Evolutionary conservation across 805 yeast genomes (phyloP).

Genomic region (Phaffomyces antillensis): DNA sequence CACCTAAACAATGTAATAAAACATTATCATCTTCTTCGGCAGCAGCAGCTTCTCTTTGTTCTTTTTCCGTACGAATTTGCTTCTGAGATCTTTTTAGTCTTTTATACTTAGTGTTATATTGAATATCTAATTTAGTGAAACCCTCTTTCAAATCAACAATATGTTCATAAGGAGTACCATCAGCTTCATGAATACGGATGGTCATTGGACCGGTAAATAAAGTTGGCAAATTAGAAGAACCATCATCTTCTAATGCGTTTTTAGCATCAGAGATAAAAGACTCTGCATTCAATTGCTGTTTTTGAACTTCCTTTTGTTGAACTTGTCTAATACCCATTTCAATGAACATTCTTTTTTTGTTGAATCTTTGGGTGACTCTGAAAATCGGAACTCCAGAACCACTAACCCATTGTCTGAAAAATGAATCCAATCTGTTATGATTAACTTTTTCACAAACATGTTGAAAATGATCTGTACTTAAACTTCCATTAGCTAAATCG

Average conservation of each 20-base stretch:
- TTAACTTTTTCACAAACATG: conserved; percentile 94
- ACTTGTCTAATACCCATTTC: conserved; percentile 93
- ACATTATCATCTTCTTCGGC: conserved; percentile 30
- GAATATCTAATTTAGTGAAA: conserved; percentile 83
- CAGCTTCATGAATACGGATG: conserved; percentile 93
- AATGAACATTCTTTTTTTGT: conserved; percentile 86
- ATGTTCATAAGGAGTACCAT: conserved; percentile 98
- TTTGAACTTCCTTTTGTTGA: conserved; percentile 54
- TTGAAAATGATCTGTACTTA: conserved; percentile 81
- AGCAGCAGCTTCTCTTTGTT: conserved; percentile 22
- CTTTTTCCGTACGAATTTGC: conserved; percentile 35
- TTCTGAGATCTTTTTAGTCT: conserved; percentile 59
- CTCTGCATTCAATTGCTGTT: conserved; percentile 27
- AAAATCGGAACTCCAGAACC: conserved; percentile 87
- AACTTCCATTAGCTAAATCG: conserved; percentile 68
- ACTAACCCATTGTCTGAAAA: conserved; percentile 90
- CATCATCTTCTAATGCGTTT: conserved; percentile 8
- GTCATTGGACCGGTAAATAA: conserved; percentile 94
- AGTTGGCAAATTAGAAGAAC: conserved; percentile 16
- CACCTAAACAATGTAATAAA: conserved; percentile 61
- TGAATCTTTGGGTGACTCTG: conserved; percentile 84
- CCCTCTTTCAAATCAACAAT: conserved; percentile 86
- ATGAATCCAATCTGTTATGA: conserved; percentile 70
- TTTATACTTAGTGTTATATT: conserved; percentile 89
- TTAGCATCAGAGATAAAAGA: conserved; percentile 34